Base-by-base conservation (phyloP, 805 yeast genomes). In the Candida dendrica region DNA sequence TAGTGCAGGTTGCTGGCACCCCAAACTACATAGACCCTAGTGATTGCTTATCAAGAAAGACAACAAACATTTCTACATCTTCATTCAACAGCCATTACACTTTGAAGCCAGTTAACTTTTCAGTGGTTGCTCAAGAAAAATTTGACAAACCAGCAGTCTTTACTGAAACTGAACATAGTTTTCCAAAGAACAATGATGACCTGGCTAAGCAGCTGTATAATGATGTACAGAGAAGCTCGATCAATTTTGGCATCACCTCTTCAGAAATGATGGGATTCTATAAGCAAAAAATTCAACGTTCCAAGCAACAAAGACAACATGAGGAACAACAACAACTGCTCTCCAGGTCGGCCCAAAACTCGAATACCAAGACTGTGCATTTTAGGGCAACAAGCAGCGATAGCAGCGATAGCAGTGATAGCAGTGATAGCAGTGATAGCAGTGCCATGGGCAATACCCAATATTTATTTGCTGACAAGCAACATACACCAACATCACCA, bases 191-290 rank as follows among this genome's bases (percentile, higher is more conserved):
- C 11, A 11, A 6, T 24, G 17, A 11, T 9, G 16, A 32, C 27
- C 37, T 13, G 27, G 32, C 56, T 3, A 52, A 49, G 19, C 24
- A 30, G 18, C 24, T 53, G 2, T 52, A 46, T 36, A 47, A 51
- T 30, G 51, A 48, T 11, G 56, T 46, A 3, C 50, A 52, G 30
- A 38, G 44, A 20, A 43, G 16, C 10, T 47, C 56, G 9, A 7
- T 52, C 2, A 38, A 46, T 24, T 43, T 53, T 38, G 56, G 58
- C 13, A 42, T 53, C 2, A 41, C 44, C 3, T 19, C 36, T 2
- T 10, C 38, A 9, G 47, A 47, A 15, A 53, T 52, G 54, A 45
- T 36, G 35, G 32, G 30, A 8, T 48, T 18, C 29, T 41, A 43
- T 37, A 32, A 34, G 13, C 34, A 19, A 16, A 34, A 34, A 34